Percentiles rank a stretch among this genome's conserved stretches.
Conservation (phyloP, 1,284 basidiomycete genomes). For the Boletus smithii region DNA sequence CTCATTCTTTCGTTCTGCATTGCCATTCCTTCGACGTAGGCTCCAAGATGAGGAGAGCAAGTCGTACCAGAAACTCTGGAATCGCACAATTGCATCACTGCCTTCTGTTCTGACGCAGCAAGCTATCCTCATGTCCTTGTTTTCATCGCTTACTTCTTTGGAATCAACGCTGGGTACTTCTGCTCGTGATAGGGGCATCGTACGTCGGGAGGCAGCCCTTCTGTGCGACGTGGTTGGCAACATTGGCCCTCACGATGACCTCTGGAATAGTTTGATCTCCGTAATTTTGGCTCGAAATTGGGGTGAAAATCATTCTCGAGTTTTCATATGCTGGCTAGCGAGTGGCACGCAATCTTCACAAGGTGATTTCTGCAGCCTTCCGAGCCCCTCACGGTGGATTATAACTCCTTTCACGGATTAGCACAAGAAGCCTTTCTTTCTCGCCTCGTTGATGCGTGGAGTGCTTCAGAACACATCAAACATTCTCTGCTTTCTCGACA, state of each 20-base stretch:
- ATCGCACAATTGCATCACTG: conserved; percentile 43
- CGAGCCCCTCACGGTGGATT: not conserved
- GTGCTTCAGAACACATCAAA: conserved; percentile 62
- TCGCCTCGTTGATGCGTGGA: conserved; percentile 58
- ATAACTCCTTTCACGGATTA: conserved; percentile 27
- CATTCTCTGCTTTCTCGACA: conserved; percentile 70
- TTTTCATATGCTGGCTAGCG: conserved; percentile 66
- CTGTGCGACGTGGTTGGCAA: conserved; percentile 50
- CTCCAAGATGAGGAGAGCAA: conserved; percentile 27
- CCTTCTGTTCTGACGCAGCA: conserved; percentile 54
- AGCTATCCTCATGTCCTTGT: conserved; percentile 56
- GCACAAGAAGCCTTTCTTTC: conserved; percentile 49
- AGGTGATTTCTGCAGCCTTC: conserved; percentile 33
- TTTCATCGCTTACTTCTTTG: conserved; percentile 40
- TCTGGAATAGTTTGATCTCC: conserved; percentile 51
- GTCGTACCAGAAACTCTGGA: conserved; percentile 52
- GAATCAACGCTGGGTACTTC: conserved; percentile 30
- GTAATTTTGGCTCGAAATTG: conserved; percentile 56
- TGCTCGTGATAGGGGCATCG: conserved; percentile 36
- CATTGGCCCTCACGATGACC: conserved; percentile 41
- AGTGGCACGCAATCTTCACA: conserved; percentile 35
- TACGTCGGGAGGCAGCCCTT: conserved; percentile 52
- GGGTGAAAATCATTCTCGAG: conserved; percentile 54
- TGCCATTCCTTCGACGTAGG: conserved; percentile 48
- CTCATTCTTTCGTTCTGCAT: conserved; percentile 58